Base-by-base conservation (phyloP, 75 land plant species). In the Pseudotsuga menziesii region DNA sequence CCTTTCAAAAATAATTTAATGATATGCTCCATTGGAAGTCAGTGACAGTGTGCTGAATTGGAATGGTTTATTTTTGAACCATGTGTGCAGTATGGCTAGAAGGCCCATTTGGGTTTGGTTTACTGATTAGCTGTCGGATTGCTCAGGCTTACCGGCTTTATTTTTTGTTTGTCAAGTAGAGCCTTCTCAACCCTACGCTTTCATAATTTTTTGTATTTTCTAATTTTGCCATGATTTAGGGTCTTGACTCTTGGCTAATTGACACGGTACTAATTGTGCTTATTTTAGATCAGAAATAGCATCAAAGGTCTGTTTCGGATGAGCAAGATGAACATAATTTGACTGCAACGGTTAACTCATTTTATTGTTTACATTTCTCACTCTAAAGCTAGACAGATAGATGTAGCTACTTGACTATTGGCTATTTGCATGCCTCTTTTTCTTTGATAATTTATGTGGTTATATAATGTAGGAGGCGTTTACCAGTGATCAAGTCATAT, bases 71-170 rank as follows among this genome's bases (percentile, higher is more conserved):
- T 64, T 15, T 4, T 64, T 32, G 36, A 29, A 64, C 69, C 29
- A 64, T 64, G 69, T 64, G 69, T 81, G 36, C 85, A 89, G 91
- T 86, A 23, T 89, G 91, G 91, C 27, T 87, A 78, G 89, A 86
- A 74, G 91, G 89, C 39, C 89, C 91, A 73, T 74, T 84, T 26
- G 91, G 91, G 14, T 89, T 89, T 80, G 91, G 91, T 52, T 84
- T 89, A 79, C 79, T 89, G 69, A 57, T 89, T 76, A 82, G 89
- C 72, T 80, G 91, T 76, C 89, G 88, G 44, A 86, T 89, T 58
- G 81, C 83, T 20, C 91, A 84, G 75, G 89, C 86, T 57, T 84
- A 78, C 71, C 88, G 88, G 77, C 86, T 89, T 14, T 86, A 86
- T 80, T 72, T 69, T 73, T 72, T 84, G 22, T 89, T 89, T 84